A percentile compares a stretch with the other conserved stretches of the same genome.
Evolutionary conservation across 768 basidiomycete genomes (phyloP).

Genomic region (Ramaria rubella): DNA sequence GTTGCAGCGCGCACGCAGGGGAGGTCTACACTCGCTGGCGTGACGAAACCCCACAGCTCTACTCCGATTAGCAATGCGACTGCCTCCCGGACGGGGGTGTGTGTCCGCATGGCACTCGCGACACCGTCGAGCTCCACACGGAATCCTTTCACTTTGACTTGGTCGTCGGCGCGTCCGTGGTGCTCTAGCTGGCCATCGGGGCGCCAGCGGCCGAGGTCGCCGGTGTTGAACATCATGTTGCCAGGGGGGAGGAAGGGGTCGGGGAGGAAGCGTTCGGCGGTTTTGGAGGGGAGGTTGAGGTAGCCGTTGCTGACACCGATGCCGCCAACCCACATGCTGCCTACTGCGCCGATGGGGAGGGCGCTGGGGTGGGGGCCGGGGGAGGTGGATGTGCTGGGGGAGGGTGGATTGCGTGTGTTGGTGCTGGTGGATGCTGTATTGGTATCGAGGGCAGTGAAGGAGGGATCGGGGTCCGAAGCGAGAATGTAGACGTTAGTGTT

Average conservation of each 20-base stretch:
- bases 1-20: slow-evolving; percentile 3
- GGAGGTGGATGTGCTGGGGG: background rate
- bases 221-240: slow-evolving; percentile 20
- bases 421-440: background rate
- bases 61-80: slow-evolving; percentile 14
- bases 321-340: slow-evolving; percentile 20
- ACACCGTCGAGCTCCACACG: slow-evolving; percentile 20
- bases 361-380: no score
- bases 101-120: slow-evolving; percentile 14
- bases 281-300: slow-evolving; percentile 18
- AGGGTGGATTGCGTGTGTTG: background rate
- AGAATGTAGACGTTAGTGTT: slow-evolving; percentile 32
- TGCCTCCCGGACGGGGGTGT: slow-evolving; percentile 5
- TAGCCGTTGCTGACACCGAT: slow-evolving; percentile 18
- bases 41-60: slow-evolving; percentile 18
- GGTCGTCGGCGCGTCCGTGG: slow-evolving; percentile 18
- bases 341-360: slow-evolving; percentile 12
- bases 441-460: no score
- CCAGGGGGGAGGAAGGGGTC: slow-evolving; percentile 15
- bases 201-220: slow-evolving; percentile 18
- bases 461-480: slow-evolving; percentile 4
- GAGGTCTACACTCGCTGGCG: slow-evolving; percentile 6
- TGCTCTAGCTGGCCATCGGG: slow-evolving; percentile 18
- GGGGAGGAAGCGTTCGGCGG: slow-evolving; percentile 12
- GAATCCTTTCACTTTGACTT: slow-evolving; percentile 20